phyloP scores from a whole-genome alignment of 768 basidiomycete species.

The Ramaria rubella region DNA sequence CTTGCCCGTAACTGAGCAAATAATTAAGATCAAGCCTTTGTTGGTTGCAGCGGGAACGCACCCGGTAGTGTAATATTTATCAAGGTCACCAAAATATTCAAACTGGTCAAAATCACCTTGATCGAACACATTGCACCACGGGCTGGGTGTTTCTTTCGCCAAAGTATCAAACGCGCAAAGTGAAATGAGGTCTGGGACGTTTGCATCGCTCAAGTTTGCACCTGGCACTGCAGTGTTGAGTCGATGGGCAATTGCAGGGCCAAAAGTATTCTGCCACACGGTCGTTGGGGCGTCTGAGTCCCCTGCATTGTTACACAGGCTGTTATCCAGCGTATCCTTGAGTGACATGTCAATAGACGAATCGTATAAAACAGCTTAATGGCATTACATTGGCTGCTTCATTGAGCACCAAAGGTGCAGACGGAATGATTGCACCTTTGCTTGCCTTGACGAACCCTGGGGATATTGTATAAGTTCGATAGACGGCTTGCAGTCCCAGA shows the following conservation, averaged over 20 bases:
- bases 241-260: conserved; percentile 46
- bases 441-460: conserved; percentile 61
- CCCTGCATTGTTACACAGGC: conserved; percentile 55
- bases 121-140: conserved; percentile 68
- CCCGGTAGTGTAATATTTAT: conserved; percentile 77
- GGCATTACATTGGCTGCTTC: conserved; percentile 45
- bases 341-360: neutral
- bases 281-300: conserved; percentile 36
- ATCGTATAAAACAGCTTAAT: neutral
- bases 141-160: conserved; percentile 42
- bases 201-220: conserved; percentile 46
- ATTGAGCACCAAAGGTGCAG: conserved; percentile 49
- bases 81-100: conserved; percentile 66
- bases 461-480: neutral
- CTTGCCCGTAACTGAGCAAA: conserved; percentile 68
- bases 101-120: conserved; percentile 54
- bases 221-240: conserved; percentile 59
- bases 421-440: conserved; percentile 36
- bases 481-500: neutral
- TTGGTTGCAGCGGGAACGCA: conserved; percentile 29
- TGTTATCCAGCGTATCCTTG: conserved; percentile 65
- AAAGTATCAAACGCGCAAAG: conserved; percentile 80
- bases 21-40: no score
- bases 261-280: conserved; percentile 52
- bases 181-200: conserved; percentile 56